Base-by-base conservation (phyloP, 2,329 filamentous ascomycete species). In the Penicillium sp. region DNA sequence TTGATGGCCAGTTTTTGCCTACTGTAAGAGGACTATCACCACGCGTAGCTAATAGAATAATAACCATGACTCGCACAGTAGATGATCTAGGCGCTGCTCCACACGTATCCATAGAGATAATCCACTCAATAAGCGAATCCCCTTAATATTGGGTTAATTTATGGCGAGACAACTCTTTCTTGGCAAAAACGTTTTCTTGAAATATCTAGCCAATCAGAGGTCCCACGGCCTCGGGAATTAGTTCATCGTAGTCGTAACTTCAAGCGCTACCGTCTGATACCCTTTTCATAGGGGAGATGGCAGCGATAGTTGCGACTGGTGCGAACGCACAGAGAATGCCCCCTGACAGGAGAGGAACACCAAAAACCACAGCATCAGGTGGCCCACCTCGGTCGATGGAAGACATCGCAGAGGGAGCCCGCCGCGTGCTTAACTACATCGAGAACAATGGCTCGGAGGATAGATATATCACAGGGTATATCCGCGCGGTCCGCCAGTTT, bases 381-480 rank as follows among this genome's bases (percentile, higher is more conserved):
- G 43, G 50, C 43, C 46, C 50, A 27, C 53, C 35, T 22, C 25
- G 27, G 47, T 49, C 31, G 4, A 47, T 49, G 38, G 30, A 22
- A 50, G 48, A 51, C 30, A 51, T 55, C 22, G 53, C 53, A 16
- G 49, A 55, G 36, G 43, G 49, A 39, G 53, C 46, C 30, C 46
- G 49, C 33, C 20, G 43, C 30, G 53, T 52, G 40, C 49, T 55
- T 16, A 50, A 52, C 27, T 33, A 50, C 35, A 50, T 52, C 36
- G 33, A 55, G 20, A 55, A 52, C 25, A 50, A 45, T 30, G 46
- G 49, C 22, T 49, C 46, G 5, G 46, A 49, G 33, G 39, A 52
- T n/a, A 43, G 42, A 47, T 55, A 55, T 41, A 43, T 49, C 53
- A 50, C 45, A 11, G 45, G 46, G 51, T 55, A 46, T 52, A 55